Conservation (phyloP, 257 asterid genomes). For the Fraxinus cuspidata region DNA sequence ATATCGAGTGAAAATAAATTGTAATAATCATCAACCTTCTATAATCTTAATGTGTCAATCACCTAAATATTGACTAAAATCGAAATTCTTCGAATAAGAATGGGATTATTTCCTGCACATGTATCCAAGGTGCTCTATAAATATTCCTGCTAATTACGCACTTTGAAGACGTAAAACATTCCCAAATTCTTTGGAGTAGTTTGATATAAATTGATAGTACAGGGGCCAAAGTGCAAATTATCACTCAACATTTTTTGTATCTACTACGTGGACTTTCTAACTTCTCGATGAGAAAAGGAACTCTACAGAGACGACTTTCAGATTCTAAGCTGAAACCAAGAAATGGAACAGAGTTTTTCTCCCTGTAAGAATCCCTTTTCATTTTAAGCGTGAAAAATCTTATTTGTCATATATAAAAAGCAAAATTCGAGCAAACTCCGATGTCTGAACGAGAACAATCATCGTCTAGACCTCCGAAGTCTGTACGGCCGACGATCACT, state of each 20-base stretch:
- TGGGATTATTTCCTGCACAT: not conserved
- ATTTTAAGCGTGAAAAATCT: not conserved
- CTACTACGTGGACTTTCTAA: not conserved
- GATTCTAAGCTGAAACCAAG: not conserved
- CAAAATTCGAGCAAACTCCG: conserved; percentile 22
- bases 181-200: not conserved
- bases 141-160: not conserved
- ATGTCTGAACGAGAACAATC: conserved; percentile 57
- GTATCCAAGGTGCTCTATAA: not conserved
- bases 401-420: conserved; percentile 2
- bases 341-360: not conserved
- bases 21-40: too few species aligned
- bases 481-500: conserved; percentile 50
- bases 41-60: not conserved
- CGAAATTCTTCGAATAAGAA: not conserved
- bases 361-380: not conserved
- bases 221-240: not conserved
- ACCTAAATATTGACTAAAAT: not conserved
- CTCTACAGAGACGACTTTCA: not conserved
- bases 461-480: conserved; percentile 33
- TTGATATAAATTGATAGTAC: not conserved
- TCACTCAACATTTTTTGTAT: not conserved
- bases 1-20: not conserved
- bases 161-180: not conserved
- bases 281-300: not conserved